Evolutionary conservation across 768 basidiomycete genomes (phyloP), one percentile per base, ranked within the genome.

Genomic region (Lactifluus subvellereus): DNA sequence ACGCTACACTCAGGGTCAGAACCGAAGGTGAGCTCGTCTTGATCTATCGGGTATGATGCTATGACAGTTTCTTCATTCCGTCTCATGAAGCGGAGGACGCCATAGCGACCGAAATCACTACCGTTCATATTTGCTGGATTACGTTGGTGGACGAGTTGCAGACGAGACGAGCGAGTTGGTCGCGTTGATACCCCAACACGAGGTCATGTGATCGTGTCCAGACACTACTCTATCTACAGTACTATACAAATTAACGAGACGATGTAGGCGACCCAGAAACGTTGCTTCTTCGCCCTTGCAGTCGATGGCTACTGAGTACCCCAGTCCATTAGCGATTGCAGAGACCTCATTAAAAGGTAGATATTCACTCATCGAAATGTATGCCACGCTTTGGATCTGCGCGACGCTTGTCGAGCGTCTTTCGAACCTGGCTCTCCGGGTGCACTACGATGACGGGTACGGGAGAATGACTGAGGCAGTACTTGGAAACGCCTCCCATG

Each of bases 401-500:
- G 50, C 88, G 80, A 32, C 94, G 82, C 72, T 97, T 96, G 69
- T 89, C 92, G 50, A 89, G 77, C 0, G 85, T 84, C 72, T 95
- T 95, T 66, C 84, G 83, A 33, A 94, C 86, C 70, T 94, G 93
- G 42, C 90, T 81, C 69, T 93, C 91, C 2, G 94, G 92, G 3
- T 93, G 82, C 47, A 98, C 94, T 56, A 98, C 96, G 65, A 98
- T 94, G 68, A 97, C 91, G 2, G 96, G 96, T 0, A 99, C 93
- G 1, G 96, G 94, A 0, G 93, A 94, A 71, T 91, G 94, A 18
- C 89, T 88, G 48, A 97, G 83, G 65, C 90, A 92, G 71, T 91
- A 85, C 72, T 80, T 79, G 0, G 81, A 81, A 7, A 88, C 84
- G 27, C 83, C 84, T 13, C 87, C 88, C 68, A 89, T 82, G 13